Evolutionary conservation across 2,329 filamentous ascomycete genomes (phyloP).

Genomic region (Fusarium mundagurra): DNA sequence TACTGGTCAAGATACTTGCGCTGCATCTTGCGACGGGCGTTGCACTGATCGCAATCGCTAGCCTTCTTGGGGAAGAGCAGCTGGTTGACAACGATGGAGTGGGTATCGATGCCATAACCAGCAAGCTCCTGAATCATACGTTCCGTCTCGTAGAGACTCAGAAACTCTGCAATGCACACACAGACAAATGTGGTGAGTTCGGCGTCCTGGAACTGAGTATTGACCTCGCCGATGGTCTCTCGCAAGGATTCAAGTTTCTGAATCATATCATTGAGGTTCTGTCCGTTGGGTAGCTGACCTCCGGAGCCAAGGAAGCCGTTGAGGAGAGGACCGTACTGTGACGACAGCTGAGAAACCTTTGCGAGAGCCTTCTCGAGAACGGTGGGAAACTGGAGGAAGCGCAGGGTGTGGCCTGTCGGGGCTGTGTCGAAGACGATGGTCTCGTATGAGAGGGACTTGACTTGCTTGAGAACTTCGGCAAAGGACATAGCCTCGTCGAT

Average conservation of each 20-base stretch:
- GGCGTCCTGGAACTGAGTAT: conserved; percentile 97
- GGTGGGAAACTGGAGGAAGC: conserved; percentile 97
- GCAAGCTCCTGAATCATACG: conserved; percentile 99
- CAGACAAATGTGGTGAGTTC: conserved; percentile 97
- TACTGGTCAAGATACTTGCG: conserved; percentile 99
- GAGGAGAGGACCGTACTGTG: conserved; percentile 94
- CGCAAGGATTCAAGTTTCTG: conserved; percentile 94
- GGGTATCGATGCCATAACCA: conserved; percentile 93
- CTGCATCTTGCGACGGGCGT: conserved; percentile 95
- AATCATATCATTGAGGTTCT: conserved; percentile 90
- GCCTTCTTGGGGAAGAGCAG: conserved; percentile 89
- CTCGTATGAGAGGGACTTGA: conserved; percentile 98
- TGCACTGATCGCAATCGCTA: conserved; percentile 93
- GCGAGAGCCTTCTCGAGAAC: conserved; percentile 98
- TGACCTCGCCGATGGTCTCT: conserved; percentile 94
- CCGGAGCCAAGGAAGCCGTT: conserved; percentile 90
- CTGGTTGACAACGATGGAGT: conserved; percentile 98
- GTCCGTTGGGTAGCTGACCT: conserved; percentile 83
- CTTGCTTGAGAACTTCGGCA: conserved; percentile 98
- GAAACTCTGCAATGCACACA: conserved; percentile 97
- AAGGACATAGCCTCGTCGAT: conserved; percentile 99
- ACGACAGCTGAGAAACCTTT: conserved; percentile 93
- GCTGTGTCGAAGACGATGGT: conserved; percentile 99
- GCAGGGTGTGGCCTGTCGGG: conserved; percentile 95
- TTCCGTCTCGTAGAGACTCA: conserved; percentile 97